Conservation (phyloP, 2,329 filamentous ascomycete species). For the Penicillium olsonii region DNA sequence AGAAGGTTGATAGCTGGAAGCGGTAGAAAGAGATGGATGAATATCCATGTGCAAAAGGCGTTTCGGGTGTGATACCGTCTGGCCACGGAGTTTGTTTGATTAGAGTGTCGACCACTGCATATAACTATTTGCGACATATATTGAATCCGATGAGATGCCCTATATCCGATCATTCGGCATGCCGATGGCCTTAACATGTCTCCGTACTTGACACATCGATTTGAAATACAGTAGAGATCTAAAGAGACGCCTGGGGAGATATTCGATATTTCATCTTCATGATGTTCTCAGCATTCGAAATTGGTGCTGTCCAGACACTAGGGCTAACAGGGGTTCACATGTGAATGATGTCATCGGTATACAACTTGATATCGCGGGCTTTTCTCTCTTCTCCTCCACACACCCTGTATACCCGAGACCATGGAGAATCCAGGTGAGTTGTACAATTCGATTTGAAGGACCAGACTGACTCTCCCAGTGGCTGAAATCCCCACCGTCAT, state of each 20-base stretch:
- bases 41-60: constrained; percentile 4
- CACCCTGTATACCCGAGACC: neutral
- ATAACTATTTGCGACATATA: constrained; percentile 4
- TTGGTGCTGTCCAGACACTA: too few species aligned
- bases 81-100: constrained; percentile 11
- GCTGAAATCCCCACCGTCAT: constrained; percentile 68
- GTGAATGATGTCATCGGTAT: constrained; percentile 20
- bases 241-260: too few species aligned
- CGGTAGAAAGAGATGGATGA: constrained; percentile 21
- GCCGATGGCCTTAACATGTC: too few species aligned
- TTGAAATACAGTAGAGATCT: too few species aligned
- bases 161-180: neutral
- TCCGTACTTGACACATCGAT: too few species aligned
- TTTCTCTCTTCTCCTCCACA: neutral
- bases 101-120: constrained; percentile 9
- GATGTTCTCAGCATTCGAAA: too few species aligned
- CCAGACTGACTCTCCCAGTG: constrained; percentile 32
- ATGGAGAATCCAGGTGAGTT: constrained; percentile 21
- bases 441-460: neutral
- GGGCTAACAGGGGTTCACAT: constrained; percentile 17
- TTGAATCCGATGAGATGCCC: neutral
- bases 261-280: too few species aligned
- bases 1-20: constrained; percentile 47
- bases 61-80: constrained; percentile 5
- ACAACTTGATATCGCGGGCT: neutral